Evolutionary conservation across 495 filamentous ascomycete genomes (phyloP).

Genomic region (Usnea hakonensis): DNA sequence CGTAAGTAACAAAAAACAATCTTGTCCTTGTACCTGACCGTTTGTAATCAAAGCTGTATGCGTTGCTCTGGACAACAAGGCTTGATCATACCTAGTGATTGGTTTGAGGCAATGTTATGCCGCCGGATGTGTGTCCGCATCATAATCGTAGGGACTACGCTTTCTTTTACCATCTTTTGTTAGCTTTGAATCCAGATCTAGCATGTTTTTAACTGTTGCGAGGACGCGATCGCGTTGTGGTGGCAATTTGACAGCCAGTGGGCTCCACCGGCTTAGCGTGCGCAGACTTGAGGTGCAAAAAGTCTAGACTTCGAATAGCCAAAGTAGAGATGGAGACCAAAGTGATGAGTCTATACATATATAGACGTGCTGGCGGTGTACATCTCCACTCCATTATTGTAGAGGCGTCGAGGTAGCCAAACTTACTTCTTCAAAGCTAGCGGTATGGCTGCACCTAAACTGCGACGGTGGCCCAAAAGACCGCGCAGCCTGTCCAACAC

Average conservation of each 20-base stretch:
- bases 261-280: neutral
- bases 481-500: neutral
- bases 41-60: neutral
- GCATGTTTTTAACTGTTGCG: neutral
- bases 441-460: neutral
- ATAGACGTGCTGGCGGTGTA: neutral
- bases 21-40: neutral
- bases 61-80: neutral
- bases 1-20: neutral
- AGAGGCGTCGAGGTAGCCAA: neutral
- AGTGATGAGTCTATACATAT: neutral
- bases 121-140: neutral
- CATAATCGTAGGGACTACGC: neutral
- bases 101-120: neutral
- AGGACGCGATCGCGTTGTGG: neutral
- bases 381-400: neutral
- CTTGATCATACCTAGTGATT: neutral
- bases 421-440: neutral
- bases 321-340: neutral
- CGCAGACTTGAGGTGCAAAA: neutral
- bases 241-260: constrained; percentile 3
- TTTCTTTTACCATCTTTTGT: neutral
- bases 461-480: neutral
- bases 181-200: neutral
- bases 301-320: neutral